Base-by-base conservation (phyloP, 495 filamentous ascomycete genomes). In the Lasiosphaeria hispida region DNA sequence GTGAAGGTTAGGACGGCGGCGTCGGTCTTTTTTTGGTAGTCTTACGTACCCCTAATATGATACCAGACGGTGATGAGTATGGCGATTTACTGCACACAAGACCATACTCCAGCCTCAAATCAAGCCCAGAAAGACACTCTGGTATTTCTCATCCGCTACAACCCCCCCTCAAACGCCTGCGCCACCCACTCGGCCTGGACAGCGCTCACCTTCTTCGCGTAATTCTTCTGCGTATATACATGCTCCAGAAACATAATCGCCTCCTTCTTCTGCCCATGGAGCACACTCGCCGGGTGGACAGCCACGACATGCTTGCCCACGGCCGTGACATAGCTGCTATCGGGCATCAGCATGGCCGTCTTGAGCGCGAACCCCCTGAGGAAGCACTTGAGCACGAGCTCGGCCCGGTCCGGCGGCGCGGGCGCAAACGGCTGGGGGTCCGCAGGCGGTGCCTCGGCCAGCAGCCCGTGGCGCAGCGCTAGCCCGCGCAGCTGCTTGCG, bases 211-310 rank as follows among this genome's bases (percentile, higher is more conserved):
- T 87, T 87, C 68, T 91, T 87, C 11, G 89, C 95, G 74, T 95
- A 99, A 63, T 87, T 92, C 68, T 87, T 90, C 50, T 87, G 89
- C 7, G 95, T 99, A 69, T 89, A 97, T 2, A 99, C 92, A 72
- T 94, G 92, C 70, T 99, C 92, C 61, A 92, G 83, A 65, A 93
- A 99, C 85, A 97, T 86, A 63, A 99, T 94, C 0, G 91, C 93
- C 77, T 97, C 93, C 55, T 87, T 82, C 72, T 93, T 96, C 72
- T 86, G 84, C 8, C 93, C 90, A 65, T 90, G 90, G 5, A 99
- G 68, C 2, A 89, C 87, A 66, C 90, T 96, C 0, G 85, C 86
- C 0, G 95, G 95, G 67, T 99, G 95, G 23, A 99, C 89, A 0
- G 89, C 84, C 8, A 99, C 90, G 0, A 82, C 83, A 54, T 97